phyloP scores from a whole-genome alignment of 176 grass and related monocot species.

The Thinopyrum elongatum region DNA sequence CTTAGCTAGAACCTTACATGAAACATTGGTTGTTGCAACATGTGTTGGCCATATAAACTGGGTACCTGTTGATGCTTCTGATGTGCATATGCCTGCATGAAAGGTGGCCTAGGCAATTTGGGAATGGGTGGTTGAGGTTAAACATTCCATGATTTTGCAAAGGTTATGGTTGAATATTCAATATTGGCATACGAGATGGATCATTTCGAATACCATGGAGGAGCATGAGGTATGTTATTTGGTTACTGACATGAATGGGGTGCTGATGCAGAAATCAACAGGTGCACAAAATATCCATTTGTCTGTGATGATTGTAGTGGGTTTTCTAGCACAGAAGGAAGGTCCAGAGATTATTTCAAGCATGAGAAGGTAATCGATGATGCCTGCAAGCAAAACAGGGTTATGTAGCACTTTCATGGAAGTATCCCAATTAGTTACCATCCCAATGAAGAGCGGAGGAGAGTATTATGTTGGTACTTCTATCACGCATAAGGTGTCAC shows the following conservation, averaged over 20 bases:
- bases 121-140: slow-evolving; percentile 84
- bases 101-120: slow-evolving; percentile 61
- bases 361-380: no score
- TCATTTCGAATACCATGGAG: slow-evolving; percentile 47
- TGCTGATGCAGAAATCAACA: slow-evolving; percentile 37
- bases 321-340: slow-evolving; percentile 43
- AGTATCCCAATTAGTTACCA: no score
- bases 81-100: slow-evolving; percentile 45
- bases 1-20: slow-evolving; percentile 51
- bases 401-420: no score
- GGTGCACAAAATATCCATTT: slow-evolving; percentile 45
- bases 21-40: slow-evolving; percentile 61
- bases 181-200: slow-evolving; percentile 48
- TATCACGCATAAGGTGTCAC: no score
- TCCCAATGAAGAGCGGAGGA: no score
- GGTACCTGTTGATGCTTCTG: slow-evolving; percentile 56
- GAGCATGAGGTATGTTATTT: slow-evolving; percentile 50
- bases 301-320: slow-evolving; percentile 40
- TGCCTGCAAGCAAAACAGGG: no score
- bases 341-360: no score
- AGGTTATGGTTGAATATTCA: slow-evolving; percentile 45
- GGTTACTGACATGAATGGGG: slow-evolving; percentile 56
- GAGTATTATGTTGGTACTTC: no score
- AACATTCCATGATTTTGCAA: slow-evolving; percentile 68
- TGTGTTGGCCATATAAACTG: slow-evolving; percentile 57